Base-by-base conservation (phyloP, 139 green algal genomes). In the Volvox reticuliferus region DNA sequence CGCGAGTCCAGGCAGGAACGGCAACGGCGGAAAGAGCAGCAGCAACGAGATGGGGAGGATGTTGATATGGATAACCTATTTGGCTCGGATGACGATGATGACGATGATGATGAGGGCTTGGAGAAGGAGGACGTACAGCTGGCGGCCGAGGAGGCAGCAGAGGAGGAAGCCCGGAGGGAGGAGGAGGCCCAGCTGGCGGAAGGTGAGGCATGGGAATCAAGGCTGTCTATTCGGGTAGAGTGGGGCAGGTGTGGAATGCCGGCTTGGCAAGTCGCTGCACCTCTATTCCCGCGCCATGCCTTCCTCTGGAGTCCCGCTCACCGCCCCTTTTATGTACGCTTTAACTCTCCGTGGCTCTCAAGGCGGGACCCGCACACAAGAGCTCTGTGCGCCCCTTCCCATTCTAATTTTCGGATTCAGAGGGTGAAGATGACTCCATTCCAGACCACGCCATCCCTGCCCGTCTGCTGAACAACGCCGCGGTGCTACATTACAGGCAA, bases 391-490 rank as follows among this genome's bases (percentile, higher is more conserved):
- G 44, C 9, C 44, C 44, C 44, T 55, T 5, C 44, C 44, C 44
- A 9, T 55, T 55, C 9, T 55, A 5, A 9, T 9, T 55, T 55
- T 9, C 44, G 44, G 44, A 33, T 67, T 32, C 69, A 89, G 85
- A 89, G 69, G 83, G 50, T 13, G 85, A 82, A 18, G 79, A 86
- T 14, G 79, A n/a, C 22, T n/a, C 55, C 13, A 26, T 78, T 1
- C 81, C 87, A 22, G 91, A 91, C 63, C 89, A 92, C 36, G 0
- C 55, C 0, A 73, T 96, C 5, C 94, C 96, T 69, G 82, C 91
- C 0, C 89, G 93, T 79, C 94, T 99, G 84, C 95, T 98, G 18
- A 99, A 99, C 93, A 98, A 99, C 91, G 94, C 96, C 6, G 97
- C 96, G 9, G 97, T 98, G 71, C 93, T 98, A 63, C 86, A 92